Percentiles rank a stretch among this genome's conserved stretches.
These are phyloP conservation scores for Candida gigantensis DNA, from an alignment of 1,139 yeast species.

Conservation along the genomic window DNA sequence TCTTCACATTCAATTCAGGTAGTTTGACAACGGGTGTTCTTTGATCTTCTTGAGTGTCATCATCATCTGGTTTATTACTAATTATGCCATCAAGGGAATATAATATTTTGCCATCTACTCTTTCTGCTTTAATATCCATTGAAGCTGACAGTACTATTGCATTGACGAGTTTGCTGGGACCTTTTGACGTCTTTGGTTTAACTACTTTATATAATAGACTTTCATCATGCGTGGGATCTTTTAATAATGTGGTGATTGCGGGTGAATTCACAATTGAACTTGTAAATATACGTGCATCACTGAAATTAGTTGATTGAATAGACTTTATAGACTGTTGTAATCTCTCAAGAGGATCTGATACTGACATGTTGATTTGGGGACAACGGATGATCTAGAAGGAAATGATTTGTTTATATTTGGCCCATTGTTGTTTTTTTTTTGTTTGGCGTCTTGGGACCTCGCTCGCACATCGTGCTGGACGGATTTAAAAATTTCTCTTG, in stretches of 20 bases:
- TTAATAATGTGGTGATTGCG: constrained; percentile 56
- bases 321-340: constrained; percentile 23
- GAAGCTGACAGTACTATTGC: constrained; percentile 1
- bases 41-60: constrained; percentile 8
- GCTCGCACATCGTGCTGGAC: background rate
- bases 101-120: constrained; percentile 40
- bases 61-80: constrained; percentile 10
- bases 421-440: background rate
- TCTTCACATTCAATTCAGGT: constrained; percentile 6
- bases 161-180: constrained; percentile 1
- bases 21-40: constrained; percentile 26
- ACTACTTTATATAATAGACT: constrained; percentile 48
- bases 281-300: constrained; percentile 62
- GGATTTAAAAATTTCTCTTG: background rate
- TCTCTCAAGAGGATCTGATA: constrained; percentile 25
- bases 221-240: constrained; percentile 62
- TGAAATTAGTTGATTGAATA: constrained; percentile 39
- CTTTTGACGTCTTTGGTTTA: constrained; percentile 11
- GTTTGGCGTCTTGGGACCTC: background rate
- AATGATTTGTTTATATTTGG: constrained; percentile 12
- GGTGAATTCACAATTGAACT: constrained; percentile 60
- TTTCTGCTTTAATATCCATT: constrained; percentile 26
- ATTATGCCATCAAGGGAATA: constrained; percentile 15
- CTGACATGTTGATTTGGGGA: constrained; percentile 17
- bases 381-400: constrained; percentile 9